These are phyloP conservation scores for Pyrenochaeta sp. DNA, from an alignment of 2,329 filamentous ascomycete genomes.

Conservation along the genomic window DNA sequence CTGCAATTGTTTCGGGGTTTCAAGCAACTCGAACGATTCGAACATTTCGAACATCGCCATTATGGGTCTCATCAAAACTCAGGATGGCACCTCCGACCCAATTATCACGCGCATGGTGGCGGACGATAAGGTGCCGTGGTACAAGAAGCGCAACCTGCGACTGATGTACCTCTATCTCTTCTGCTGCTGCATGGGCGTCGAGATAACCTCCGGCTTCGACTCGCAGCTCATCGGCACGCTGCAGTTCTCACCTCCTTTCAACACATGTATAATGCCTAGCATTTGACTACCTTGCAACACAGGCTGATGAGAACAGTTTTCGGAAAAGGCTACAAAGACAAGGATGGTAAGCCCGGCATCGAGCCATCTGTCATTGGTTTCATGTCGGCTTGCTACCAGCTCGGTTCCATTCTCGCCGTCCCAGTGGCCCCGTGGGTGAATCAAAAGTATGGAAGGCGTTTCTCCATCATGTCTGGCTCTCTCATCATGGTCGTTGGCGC, in stretches of 20 bases:
- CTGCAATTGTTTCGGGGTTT: slow-evolving; percentile 13
- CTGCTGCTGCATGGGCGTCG: slow-evolving; percentile 49
- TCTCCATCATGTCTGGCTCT: slow-evolving; percentile 66
- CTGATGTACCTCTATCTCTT: slow-evolving; percentile 51
- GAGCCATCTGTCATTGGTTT: slow-evolving; percentile 41
- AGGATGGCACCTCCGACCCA: slow-evolving; percentile 48
- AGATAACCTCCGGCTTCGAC: slow-evolving; percentile 50
- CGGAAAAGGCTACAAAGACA: slow-evolving; percentile 35
- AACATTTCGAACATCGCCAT: slow-evolving; percentile 22
- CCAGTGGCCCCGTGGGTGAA: slow-evolving; percentile 45
- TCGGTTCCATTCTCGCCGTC: slow-evolving; percentile 46
- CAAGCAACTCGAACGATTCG: slow-evolving; percentile 18
- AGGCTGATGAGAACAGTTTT: slow-evolving; percentile 36
- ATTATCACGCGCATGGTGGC: slow-evolving; percentile 55
- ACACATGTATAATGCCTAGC: slow-evolving; percentile 35
- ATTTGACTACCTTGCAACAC: no score
- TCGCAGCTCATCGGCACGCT: slow-evolving; percentile 50
- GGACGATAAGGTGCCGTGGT: slow-evolving; percentile 55
- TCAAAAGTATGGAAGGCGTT: slow-evolving; percentile 60
- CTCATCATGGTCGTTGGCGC: slow-evolving; percentile 67
- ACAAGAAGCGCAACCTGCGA: slow-evolving; percentile 51
- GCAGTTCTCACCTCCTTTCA: slow-evolving; percentile 46
- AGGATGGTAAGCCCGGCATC: slow-evolving; percentile 29
- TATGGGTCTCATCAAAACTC: slow-evolving; percentile 38
- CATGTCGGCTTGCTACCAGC: slow-evolving; percentile 47